Percentiles rank a stretch among this genome's conserved stretches.
These are phyloP conservation scores for Apiospora phragmitis DNA, from an alignment of 2,329 filamentous ascomycete species.

Conservation along the genomic window DNA sequence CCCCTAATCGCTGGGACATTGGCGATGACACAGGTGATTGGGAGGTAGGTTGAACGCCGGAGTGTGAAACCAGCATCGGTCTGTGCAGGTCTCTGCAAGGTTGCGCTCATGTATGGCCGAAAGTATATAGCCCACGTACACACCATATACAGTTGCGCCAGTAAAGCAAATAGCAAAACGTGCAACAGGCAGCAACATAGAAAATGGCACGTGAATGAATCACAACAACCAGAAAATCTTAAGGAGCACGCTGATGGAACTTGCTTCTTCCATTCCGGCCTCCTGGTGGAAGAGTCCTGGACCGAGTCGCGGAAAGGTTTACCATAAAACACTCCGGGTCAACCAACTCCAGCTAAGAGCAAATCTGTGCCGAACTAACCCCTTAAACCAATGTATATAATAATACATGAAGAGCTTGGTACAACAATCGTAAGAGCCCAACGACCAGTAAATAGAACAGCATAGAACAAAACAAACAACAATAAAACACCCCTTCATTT, in stretches of 20 bases:
- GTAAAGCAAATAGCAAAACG: neutral
- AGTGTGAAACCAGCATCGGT: no score
- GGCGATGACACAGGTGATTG: slow-evolving; percentile 32
- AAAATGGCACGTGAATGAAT: no score
- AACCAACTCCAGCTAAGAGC: neutral
- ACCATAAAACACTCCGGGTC: neutral
- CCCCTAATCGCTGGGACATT: slow-evolving; percentile 34
- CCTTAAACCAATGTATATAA: neutral
- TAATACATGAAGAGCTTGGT: neutral
- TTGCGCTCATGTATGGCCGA: no score
- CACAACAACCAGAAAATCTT: no score
- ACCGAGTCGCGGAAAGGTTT: neutral
- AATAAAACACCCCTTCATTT: neutral
- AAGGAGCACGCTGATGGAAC: neutral
- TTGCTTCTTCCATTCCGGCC: neutral
- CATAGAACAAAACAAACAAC: neutral
- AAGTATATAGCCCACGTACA: no score
- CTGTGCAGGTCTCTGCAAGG: no score
- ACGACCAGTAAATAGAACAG: neutral
- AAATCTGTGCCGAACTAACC: neutral
- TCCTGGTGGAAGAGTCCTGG: neutral
- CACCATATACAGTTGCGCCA: no score
- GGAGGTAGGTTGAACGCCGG: neutral
- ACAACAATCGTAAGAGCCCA: neutral
- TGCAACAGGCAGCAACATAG: neutral